Percentiles rank a stretch among this genome's conserved stretches.
Conservation (phyloP, 352 stramenopile genomes). For the Globisporangium canariense region DNA sequence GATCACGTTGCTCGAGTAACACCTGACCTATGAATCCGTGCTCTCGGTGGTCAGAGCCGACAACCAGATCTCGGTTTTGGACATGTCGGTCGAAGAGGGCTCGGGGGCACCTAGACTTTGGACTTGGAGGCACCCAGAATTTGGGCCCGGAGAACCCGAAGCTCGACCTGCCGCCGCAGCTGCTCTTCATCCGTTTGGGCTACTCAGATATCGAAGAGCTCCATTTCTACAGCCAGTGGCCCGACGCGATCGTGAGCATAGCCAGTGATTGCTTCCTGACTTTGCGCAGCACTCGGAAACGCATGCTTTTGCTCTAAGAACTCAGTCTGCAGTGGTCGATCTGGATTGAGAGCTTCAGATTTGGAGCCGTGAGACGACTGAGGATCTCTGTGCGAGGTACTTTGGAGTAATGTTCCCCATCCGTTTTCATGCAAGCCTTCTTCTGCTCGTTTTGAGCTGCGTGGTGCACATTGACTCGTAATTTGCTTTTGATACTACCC, state of each 20-base stretch:
- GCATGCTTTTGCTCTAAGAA: too few species aligned
- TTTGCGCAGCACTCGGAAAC: too few species aligned
- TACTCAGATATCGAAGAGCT: conserved; percentile 99
- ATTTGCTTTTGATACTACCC: background rate
- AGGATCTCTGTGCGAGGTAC: background rate
- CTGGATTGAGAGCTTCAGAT: too few species aligned
- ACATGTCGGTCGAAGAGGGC: conserved; percentile 98
- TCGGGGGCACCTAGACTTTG: conserved; percentile 44
- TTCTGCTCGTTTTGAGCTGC: too few species aligned
- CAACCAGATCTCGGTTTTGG: conserved; percentile 98
- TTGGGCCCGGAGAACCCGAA: conserved; percentile 46
- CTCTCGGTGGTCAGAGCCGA: conserved; percentile 93
- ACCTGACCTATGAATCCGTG: conserved; percentile 98
- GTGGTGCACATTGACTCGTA: background rate
- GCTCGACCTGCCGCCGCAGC: conserved; percentile 94
- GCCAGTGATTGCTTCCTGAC: conserved; percentile 91
- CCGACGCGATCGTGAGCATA: conserved; percentile 95
- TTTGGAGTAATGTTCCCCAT: too few species aligned
- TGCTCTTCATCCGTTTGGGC: conserved; percentile 99
- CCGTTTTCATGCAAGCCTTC: too few species aligned
- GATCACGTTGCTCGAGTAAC: conserved; percentile 98
- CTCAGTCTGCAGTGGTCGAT: too few species aligned
- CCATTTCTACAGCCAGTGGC: conserved; percentile 99
- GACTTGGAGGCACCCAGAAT: conserved; percentile 22
- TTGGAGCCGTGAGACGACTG: too few species aligned